Conservation (phyloP, 805 yeast genomes). For the Ogataea nakhonphanomensis region DNA sequence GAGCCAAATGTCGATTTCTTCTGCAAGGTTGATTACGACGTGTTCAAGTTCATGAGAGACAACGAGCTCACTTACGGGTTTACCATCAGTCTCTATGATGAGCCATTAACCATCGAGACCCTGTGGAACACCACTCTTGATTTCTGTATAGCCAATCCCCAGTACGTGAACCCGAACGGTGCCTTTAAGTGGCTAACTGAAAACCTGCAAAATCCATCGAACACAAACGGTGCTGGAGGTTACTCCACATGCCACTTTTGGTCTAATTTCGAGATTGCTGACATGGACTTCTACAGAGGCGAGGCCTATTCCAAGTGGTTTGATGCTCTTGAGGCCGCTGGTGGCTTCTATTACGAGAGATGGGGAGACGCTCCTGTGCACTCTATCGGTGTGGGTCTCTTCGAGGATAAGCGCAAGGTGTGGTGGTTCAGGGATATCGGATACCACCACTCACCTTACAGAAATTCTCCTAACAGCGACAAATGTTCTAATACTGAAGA, state of each 20-base stretch:
- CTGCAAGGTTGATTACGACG: constrained; percentile 78
- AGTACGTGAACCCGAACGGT: constrained; percentile 56
- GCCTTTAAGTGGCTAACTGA: constrained; percentile 69
- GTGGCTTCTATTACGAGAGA: constrained; percentile 79
- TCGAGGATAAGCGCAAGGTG: constrained; percentile 42
- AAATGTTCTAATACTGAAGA: constrained; percentile 14
- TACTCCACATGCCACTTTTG: constrained; percentile 88
- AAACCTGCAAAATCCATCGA: constrained; percentile 58
- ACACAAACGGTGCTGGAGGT: constrained; percentile 40
- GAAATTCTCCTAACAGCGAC: constrained; percentile 41
- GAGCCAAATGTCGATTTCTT: constrained; percentile 75
- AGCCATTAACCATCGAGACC: constrained; percentile 61
- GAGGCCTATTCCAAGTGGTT: constrained; percentile 67
- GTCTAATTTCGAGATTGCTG: constrained; percentile 82
- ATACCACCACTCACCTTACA: constrained; percentile 47
- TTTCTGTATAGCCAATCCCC: constrained; percentile 58
- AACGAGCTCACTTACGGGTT: constrained; percentile 72
- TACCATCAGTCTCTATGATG: constrained; percentile 68
- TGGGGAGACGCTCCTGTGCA: constrained; percentile 60
- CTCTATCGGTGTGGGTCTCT: constrained; percentile 45
- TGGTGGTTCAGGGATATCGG: constrained; percentile 57
- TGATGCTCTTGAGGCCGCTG: constrained; percentile 61
- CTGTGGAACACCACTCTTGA: constrained; percentile 72
- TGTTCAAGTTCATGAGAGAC: constrained; percentile 78
- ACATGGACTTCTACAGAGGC: constrained; percentile 68